phyloP scores from a whole-genome alignment of 2,329 filamentous ascomycete genomes.

The Endothia cerciana region DNA sequence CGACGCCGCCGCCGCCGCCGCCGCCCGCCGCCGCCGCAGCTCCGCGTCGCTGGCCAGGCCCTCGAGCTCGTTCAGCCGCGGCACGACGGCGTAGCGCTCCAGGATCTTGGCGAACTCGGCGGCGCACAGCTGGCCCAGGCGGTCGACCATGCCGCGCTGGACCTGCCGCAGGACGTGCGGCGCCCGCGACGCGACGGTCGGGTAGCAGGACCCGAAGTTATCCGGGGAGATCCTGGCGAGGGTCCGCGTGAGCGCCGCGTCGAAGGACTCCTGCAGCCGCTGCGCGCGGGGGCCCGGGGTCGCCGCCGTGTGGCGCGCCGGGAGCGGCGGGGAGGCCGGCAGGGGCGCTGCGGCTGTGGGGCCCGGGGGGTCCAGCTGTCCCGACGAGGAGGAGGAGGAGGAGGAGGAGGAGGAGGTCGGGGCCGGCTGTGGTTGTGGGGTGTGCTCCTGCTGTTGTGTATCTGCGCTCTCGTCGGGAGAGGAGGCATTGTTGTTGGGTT shows the following conservation, averaged over 20 bases:
- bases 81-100: slow-evolving; percentile 54
- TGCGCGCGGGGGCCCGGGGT: slow-evolving; percentile 61
- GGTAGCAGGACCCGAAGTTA: slow-evolving; percentile 65
- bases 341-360: background rate
- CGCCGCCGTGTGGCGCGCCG: slow-evolving; percentile 46
- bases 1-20: slow-evolving; percentile 32
- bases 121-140: slow-evolving; percentile 57
- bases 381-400: slow-evolving; percentile 7
- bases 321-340: slow-evolving; percentile 45
- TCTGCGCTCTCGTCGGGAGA: background rate
- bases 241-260: slow-evolving; percentile 55
- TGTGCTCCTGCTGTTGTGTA: background rate
- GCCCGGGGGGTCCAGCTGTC: too few relatives aligned
- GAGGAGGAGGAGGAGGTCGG: background rate
- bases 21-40: slow-evolving; percentile 33
- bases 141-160: slow-evolving; percentile 61
- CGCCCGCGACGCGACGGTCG: slow-evolving; percentile 57
- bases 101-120: slow-evolving; percentile 63
- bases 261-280: slow-evolving; percentile 58
- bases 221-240: slow-evolving; percentile 59
- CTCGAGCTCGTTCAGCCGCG: slow-evolving; percentile 63
- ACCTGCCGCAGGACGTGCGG: slow-evolving; percentile 57
- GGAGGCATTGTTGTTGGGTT: slow-evolving; percentile 10
- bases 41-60: slow-evolving; percentile 56
- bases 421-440: slow-evolving; percentile 1